Percentiles rank a stretch among this genome's conserved stretches.
phyloP scores from a whole-genome alignment of 1,284 basidiomycete genomes.

The Takashimella tepidaria region DNA sequence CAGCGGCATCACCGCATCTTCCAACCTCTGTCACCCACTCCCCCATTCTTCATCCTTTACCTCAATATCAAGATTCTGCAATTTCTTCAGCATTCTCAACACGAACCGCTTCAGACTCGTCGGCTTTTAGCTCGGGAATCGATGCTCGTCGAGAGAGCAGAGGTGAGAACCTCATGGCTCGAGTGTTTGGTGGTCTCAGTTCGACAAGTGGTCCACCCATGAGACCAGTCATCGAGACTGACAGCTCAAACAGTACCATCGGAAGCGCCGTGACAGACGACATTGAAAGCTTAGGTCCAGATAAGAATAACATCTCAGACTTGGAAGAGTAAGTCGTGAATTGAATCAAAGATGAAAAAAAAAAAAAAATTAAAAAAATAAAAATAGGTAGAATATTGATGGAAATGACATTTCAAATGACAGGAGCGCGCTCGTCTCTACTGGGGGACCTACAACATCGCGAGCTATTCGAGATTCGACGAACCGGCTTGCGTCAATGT shows the following conservation, averaged over 20 bases:
- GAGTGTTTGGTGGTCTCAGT: not conserved
- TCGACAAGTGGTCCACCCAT: not conserved
- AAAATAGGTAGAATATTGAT: no score
- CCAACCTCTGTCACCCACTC: conserved; percentile 15
- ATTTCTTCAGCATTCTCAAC: conserved; percentile 26
- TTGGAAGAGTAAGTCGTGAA: conserved; percentile 7
- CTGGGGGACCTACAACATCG: conserved; percentile 9
- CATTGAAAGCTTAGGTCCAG: not conserved
- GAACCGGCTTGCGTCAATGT: conserved; percentile 43
- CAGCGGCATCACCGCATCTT: conserved; percentile 29
- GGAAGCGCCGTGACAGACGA: not conserved
- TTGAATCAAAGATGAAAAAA: no score
- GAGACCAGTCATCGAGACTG: not conserved
- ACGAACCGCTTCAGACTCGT: not conserved
- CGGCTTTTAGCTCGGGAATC: not conserved
- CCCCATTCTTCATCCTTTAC: not conserved
- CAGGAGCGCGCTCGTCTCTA: no score
- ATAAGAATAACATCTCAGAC: not conserved
- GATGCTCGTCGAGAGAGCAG: not conserved
- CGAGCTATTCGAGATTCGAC: conserved; percentile 40
- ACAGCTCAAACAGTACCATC: not conserved
- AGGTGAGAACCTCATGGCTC: not conserved
- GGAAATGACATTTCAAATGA: no score
- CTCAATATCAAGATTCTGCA: not conserved
- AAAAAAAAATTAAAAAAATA: no score